Evolutionary conservation across 192 early-diverging fungal species (phyloP).

Genomic region (Backusella sp.): DNA sequence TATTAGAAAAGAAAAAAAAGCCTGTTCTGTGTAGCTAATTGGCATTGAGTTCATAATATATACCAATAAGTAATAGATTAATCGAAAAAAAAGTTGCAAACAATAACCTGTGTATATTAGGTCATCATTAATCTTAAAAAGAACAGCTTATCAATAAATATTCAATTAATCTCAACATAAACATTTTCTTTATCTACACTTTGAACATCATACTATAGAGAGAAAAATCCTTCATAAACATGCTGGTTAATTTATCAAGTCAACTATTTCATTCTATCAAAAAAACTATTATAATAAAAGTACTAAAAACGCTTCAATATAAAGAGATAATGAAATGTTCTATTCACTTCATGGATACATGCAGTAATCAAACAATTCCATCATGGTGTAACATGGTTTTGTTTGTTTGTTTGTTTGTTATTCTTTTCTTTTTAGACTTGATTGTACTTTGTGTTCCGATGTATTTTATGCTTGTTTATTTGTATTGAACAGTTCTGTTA

Average conservation of each 20-base stretch:
- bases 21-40: neutral
- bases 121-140: neutral
- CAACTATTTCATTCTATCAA: neutral
- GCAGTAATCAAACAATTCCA: neutral
- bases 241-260: neutral
- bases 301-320: neutral
- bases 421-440: slow-evolving; percentile 3
- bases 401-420: neutral
- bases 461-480: neutral
- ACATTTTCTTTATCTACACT: neutral
- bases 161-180: neutral
- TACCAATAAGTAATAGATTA: neutral
- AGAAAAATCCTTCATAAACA: neutral
- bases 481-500: neutral
- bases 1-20: neutral
- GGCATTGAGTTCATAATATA: neutral
- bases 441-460: neutral
- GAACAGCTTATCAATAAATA: neutral
- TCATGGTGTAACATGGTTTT: neutral
- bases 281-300: neutral
- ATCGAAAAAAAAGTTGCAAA: neutral
- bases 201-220: neutral
- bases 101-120: neutral
- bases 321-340: neutral
- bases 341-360: neutral